Base-by-base conservation (phyloP, 805 yeast species). In the Grigorovia jiainica region DNA sequence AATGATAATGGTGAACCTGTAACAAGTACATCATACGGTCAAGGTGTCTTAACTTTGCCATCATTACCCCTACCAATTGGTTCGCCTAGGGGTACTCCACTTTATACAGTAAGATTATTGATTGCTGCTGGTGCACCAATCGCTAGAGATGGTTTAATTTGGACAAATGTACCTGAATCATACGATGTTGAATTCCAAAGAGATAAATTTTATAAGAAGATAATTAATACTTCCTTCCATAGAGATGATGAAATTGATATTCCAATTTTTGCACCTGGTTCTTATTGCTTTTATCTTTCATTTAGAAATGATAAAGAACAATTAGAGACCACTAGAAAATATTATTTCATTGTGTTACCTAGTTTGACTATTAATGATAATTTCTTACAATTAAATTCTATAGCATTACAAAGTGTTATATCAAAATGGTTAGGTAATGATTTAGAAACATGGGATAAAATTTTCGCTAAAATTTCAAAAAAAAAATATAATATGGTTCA, bases 401-500 rank as follows among this genome's bases (percentile, higher is more conserved):
- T 90, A 47, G 81, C 85, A 38, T 67, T 90, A 57, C 92, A 89
- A 61, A 76, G 95, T 1, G 79, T 92, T 33, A 76, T 90, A 4
- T 85, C 96, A 32, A 90, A 90, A 65, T 87, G 96, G 90, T 75
- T 89, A 65, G 96, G 97, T 2, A 72, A 76, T 2, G 61, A 61
- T 39, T 95, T 95, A 1, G 71, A 76, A 0, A 64, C 64, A 38
- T 90, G 97, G 97, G 75, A 76, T 43, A 58, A 63, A 1, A 66
- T 83, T 43, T 83, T 90, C 44, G 58, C 60, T 1, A 73, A 73
- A 36, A 73, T 90, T 36, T 64, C 79, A 13, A 58, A 64, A 7
- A 92, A 92, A 61, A 89, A 92, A 17, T 90, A 90, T 67, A 92
- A 92, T 61, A 86, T 90, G 96, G 69, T 92, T 35, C 98, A 90